Conservation (phyloP, 2,329 filamentous ascomycete species). For the Pseudovirgaria hyperparasitica region DNA sequence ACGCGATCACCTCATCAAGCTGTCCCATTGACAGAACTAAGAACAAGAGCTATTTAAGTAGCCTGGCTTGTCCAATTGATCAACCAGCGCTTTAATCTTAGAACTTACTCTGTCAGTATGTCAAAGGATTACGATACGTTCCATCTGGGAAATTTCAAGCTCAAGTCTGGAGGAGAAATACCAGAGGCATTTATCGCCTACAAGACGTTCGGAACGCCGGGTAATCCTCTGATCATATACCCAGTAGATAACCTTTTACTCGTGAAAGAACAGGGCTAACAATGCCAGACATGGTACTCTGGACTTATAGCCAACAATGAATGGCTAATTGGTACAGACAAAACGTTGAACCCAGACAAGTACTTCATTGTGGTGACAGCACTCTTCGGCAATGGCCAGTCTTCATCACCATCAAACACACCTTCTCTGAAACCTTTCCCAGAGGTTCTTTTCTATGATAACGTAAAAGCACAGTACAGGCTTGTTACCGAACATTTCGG, state of each 20-base stretch:
- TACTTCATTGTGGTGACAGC: conserved; percentile 59
- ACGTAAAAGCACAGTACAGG: conserved; percentile 52
- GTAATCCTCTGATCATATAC: conserved; percentile 56
- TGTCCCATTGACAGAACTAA: too few species aligned
- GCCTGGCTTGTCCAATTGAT: background rate
- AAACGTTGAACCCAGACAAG: conserved; percentile 49
- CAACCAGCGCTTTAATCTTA: background rate
- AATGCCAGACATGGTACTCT: conserved; percentile 64
- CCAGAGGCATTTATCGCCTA: conserved; percentile 58
- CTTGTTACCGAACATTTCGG: conserved; percentile 52
- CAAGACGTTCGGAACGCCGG: conserved; percentile 57
- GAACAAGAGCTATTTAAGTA: too few species aligned
- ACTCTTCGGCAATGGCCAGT: conserved; percentile 57
- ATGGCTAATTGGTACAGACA: conserved; percentile 58
- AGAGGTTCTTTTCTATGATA: conserved; percentile 52
- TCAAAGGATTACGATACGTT: conserved; percentile 37
- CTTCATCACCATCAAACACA: conserved; percentile 53
- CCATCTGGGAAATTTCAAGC: conserved; percentile 51
- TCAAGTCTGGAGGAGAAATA: conserved; percentile 52
- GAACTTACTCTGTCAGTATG: conserved; percentile 3
- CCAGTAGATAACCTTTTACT: too few species aligned
- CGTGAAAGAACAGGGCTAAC: too few species aligned
- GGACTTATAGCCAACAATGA: conserved; percentile 59
- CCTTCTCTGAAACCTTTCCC: conserved; percentile 45
- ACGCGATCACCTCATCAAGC: too few species aligned